Base-by-base conservation (phyloP, 768 basidiomycete species). In the Serpula lacrymans region DNA sequence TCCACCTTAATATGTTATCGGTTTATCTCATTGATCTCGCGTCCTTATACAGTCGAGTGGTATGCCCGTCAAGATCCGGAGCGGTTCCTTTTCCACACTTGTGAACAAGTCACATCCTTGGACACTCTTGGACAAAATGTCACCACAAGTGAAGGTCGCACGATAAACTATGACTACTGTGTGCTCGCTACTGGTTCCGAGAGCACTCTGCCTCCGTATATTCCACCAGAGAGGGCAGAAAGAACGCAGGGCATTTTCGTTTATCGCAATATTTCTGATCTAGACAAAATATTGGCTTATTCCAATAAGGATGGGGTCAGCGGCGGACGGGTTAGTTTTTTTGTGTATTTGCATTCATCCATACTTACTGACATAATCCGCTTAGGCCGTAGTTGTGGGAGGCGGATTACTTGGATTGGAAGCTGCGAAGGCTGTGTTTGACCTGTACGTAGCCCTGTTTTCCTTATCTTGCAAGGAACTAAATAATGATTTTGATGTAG, bases 341-440 rank as follows among this genome's bases (percentile, higher is more conserved):
- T 12, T 21, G 8, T 14, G 22, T 37, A 8, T 18, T 34, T 21
- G 14, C 18, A 14, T 16, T 21, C 17, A 3, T 11, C 14, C 11
- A 7, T 16, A 37, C n/a, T 4, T 32, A 3, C 5, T 42, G 27
- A 31, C 34, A 35, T 20, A n/a, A n/a, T n/a, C n/a, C n/a, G n/a
- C n/a, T n/a, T n/a, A 48, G 34, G 80, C 74, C 0, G 68, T 72
- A 1, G 73, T 86, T 3, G 69, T 88, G 11, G 85, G 85, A 14
- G 84, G 84, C 7, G 84, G 84, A 7, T 57, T 88, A 9, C 71
- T 86, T 13, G 85, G 84, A 9, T 63, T 88, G 23, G 85, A 86
- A 60, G 83, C 84, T 3, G 85, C 84, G 3, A 86, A 87, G 52
- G 84, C 83, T 0, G 68, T 77, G 6, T 75, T 77, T 49, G 84